Percentiles rank a stretch among this genome's conserved stretches.
Evolutionary conservation across 129 eudicot genomes (phyloP).

Genomic region (Calendula officinalis): DNA sequence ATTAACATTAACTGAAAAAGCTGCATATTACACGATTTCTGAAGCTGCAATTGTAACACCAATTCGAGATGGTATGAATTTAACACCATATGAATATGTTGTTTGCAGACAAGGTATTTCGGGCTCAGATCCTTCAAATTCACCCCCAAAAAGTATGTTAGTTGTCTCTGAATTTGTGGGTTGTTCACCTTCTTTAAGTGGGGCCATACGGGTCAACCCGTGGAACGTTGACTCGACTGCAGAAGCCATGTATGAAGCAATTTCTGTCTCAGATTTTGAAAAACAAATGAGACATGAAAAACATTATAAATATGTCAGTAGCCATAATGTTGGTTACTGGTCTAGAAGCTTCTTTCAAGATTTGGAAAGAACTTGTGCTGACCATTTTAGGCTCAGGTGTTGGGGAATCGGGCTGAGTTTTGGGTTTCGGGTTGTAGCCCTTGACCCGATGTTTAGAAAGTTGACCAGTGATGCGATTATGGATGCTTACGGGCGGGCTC

Average conservation of each 20-base stretch:
- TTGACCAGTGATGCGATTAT: conserved; percentile 37
- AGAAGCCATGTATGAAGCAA: conserved; percentile 57
- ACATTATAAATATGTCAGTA: conserved; percentile 41
- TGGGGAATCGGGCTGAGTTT: conserved; percentile 65
- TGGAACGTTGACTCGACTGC: conserved; percentile 63
- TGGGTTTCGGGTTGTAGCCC: conserved; percentile 56
- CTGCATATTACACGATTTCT: conserved; percentile 57
- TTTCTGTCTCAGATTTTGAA: conserved; percentile 46
- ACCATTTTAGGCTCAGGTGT: conserved; percentile 51
- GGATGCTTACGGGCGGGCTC: conserved; percentile 35
- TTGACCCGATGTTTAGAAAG: conserved; percentile 63
- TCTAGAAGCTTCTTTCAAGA: conserved; percentile 46
- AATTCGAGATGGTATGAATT: conserved; percentile 70
- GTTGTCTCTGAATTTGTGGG: conserved; percentile 71
- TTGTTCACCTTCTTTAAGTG: conserved; percentile 68
- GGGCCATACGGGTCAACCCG: conserved; percentile 67
- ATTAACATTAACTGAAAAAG: conserved; percentile 44
- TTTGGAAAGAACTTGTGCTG: conserved; percentile 43
- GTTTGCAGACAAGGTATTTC: conserved; percentile 61
- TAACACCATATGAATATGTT: conserved; percentile 61
- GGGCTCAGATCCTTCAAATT: conserved; percentile 33
- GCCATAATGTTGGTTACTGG: conserved; percentile 47
- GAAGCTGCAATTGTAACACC: conserved; percentile 67
- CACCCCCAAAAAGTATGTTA: conserved; percentile 50
- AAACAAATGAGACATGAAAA: conserved; percentile 56